Evolutionary conservation across 1,139 yeast genomes (phyloP).

Genomic region (Candida tropicalis): DNA sequence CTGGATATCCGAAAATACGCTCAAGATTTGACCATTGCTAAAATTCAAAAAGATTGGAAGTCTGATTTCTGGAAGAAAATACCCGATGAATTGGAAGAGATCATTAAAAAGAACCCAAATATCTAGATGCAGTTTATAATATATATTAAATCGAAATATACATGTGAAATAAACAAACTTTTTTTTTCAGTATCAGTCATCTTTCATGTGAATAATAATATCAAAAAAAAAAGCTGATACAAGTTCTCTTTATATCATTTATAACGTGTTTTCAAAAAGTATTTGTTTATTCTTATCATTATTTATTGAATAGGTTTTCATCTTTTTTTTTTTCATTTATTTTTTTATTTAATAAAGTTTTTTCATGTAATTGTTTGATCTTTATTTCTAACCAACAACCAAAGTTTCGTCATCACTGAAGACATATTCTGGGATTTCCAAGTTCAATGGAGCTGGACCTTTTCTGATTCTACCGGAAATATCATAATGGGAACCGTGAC

Average conservation of each 20-base stretch:
- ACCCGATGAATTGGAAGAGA: conserved; percentile 43
- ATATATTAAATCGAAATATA: conserved; percentile 15
- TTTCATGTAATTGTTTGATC: too few species aligned
- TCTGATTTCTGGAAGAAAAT: conserved; percentile 34
- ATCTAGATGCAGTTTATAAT: conserved; percentile 17
- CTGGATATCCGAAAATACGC: conserved; percentile 15
- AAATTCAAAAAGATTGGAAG: conserved; percentile 25
- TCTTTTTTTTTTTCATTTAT: neutral
- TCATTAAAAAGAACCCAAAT: conserved; percentile 16
- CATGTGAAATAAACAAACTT: conserved; percentile 9
- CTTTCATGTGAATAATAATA: conserved; percentile 3
- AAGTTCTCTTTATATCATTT: neutral
- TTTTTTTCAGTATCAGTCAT: neutral
- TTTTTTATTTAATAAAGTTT: too few species aligned
- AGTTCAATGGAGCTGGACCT: conserved; percentile 99
- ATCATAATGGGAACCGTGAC: conserved; percentile 99
- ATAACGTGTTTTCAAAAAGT: neutral
- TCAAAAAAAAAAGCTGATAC: neutral
- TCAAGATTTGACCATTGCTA: conserved; percentile 20
- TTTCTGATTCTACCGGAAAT: conserved; percentile 99
- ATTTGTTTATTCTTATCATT: conserved; percentile 5
- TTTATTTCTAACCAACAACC: conserved; percentile 57
- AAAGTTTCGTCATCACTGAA: conserved; percentile 78
- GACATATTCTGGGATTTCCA: conserved; percentile 93
- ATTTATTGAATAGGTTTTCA: conserved; percentile 4